These are phyloP conservation scores for Diaporthe helianthi DNA, from an alignment of 2,329 filamentous ascomycete genomes.

Conservation along the genomic window DNA sequence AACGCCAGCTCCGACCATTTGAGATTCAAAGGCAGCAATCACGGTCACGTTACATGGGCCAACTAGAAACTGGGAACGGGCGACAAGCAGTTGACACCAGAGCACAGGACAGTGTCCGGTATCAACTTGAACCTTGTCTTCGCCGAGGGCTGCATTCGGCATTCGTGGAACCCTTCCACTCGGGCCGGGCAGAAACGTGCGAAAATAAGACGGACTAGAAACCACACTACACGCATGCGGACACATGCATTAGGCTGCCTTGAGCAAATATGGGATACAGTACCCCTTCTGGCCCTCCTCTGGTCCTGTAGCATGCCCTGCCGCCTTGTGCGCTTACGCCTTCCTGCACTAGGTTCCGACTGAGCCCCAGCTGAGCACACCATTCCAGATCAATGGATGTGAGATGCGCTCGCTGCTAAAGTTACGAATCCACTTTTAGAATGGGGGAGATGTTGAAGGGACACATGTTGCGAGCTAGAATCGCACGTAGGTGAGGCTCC, in stretches of 20 bases:
- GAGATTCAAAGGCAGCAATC: neutral
- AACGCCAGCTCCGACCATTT: no score
- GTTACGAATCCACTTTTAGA: conserved; percentile 4
- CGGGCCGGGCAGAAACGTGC: neutral
- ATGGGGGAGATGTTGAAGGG: neutral
- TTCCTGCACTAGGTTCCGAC: conserved; percentile 1
- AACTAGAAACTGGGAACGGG: neutral
- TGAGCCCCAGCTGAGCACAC: conserved; percentile 23
- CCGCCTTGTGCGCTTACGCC: conserved; percentile 7
- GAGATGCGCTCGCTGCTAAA: neutral
- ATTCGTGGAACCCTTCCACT: neutral
- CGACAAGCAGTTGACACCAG: neutral
- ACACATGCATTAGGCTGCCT: neutral
- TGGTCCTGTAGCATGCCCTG: conserved; percentile 3
- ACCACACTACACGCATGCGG: no score
- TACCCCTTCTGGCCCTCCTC: conserved; percentile 7
- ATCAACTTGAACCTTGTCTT: neutral
- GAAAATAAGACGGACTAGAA: neutral
- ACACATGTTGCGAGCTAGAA: neutral
- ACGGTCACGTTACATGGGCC: neutral
- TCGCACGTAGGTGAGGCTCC: neutral
- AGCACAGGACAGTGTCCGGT: neutral
- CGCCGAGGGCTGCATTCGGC: neutral
- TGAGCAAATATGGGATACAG: neutral
- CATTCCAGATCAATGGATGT: neutral